Conservation (phyloP, 2,329 filamentous ascomycete species). For the Ploettnerulaceae sp. region DNA sequence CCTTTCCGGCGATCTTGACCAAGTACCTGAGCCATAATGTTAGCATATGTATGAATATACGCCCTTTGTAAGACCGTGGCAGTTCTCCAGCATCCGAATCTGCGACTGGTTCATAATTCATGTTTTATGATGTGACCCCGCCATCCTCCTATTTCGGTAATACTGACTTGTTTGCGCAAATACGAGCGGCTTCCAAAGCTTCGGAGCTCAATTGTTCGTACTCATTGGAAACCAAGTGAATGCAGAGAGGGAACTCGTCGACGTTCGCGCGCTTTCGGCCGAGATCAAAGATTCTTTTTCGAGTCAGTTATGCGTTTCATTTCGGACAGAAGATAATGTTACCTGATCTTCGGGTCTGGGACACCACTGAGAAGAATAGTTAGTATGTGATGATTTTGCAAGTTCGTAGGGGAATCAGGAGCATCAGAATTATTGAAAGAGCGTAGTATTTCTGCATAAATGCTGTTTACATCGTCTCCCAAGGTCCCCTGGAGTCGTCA, state of each 20-base stretch:
- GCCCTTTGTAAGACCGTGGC: neutral
- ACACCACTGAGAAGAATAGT: too few relatives aligned
- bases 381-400: too few relatives aligned
- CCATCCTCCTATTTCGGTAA: slow-evolving; percentile 6
- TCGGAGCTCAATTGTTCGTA: slow-evolving; percentile 99
- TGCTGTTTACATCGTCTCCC: too few relatives aligned
- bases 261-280: slow-evolving; percentile 98
- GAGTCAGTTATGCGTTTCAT: neutral
- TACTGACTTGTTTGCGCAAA: slow-evolving; percentile 96
- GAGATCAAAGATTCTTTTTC: slow-evolving; percentile 81
- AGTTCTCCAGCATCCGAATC: neutral
- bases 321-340: neutral
- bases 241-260: slow-evolving; percentile 98
- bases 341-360: slow-evolving; percentile 59
- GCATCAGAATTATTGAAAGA: neutral
- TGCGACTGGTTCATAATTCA: neutral
- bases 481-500: too few relatives aligned
- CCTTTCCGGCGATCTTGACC: slow-evolving; percentile 67
- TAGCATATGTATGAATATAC: neutral
- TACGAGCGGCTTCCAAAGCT: slow-evolving; percentile 98
- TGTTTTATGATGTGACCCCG: neutral
- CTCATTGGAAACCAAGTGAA: slow-evolving; percentile 99
- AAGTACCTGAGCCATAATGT: slow-evolving; percentile 43
- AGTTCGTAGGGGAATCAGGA: neutral
- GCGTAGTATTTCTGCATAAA: neutral